Percentiles rank a stretch among this genome's conserved stretches.
These are phyloP conservation scores for Phytophthora foliorum DNA, from an alignment of 352 stramenopile species.

Conservation along the genomic window DNA sequence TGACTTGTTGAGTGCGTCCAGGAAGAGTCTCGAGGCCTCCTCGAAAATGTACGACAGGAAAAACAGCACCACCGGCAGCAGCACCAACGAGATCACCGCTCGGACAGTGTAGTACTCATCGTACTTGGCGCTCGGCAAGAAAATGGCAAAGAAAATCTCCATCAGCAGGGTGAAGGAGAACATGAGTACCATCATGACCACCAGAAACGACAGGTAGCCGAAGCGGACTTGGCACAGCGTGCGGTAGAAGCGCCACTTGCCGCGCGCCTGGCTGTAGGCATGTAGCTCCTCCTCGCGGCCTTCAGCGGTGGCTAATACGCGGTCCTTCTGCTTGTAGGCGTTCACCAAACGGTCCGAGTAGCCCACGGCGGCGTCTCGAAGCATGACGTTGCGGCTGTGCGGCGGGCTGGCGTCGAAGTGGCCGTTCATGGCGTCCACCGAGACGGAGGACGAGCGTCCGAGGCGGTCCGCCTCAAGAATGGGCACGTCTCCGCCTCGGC, in stretches of 20 bases:
- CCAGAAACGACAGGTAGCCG: constrained; percentile 83
- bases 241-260: constrained; percentile 74
- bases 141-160: constrained; percentile 90
- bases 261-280: constrained; percentile 51
- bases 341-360: constrained; percentile 37
- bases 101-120: constrained; percentile 72
- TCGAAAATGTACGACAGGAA: constrained; percentile 89
- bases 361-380: constrained; percentile 28
- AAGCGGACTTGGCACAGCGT: constrained; percentile 82
- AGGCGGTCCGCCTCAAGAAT: constrained; percentile 39
- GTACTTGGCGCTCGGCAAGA: constrained; percentile 81
- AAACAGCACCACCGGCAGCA: constrained; percentile 75
- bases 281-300: constrained; percentile 67
- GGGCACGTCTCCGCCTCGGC: constrained; percentile 35
- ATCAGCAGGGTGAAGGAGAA: constrained; percentile 88
- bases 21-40: constrained; percentile 70
- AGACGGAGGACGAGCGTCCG: constrained; percentile 36
- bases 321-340: constrained; percentile 50
- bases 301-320: constrained; percentile 56
- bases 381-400: constrained; percentile 26
- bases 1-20: constrained; percentile 77
- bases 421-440: constrained; percentile 14
- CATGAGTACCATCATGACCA: constrained; percentile 86
- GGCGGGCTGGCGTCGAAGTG: constrained; percentile 31
- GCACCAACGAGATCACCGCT: constrained; percentile 61